A percentile compares a stretch with the other conserved stretches of the same genome.
These are phyloP conservation scores for Macrophomina tecta DNA, from an alignment of 2,329 filamentous ascomycete species.

Conservation along the genomic window DNA sequence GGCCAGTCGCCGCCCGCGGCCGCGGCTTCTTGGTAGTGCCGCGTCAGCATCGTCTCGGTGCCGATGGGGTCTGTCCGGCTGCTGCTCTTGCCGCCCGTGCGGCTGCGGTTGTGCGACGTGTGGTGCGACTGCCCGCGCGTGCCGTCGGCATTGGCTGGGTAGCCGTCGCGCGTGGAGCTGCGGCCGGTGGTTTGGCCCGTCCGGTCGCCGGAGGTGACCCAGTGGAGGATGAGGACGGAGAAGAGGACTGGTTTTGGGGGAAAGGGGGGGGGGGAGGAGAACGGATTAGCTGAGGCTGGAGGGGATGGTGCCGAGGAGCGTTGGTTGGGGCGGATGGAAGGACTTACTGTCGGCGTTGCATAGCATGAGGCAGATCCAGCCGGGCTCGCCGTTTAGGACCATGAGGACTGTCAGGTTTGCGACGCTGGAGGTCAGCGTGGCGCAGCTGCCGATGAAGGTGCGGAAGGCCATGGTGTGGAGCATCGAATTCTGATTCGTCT, in stretches of 20 bases:
- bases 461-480: slow-evolving; percentile 19
- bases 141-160: background rate
- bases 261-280: no score
- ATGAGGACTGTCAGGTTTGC: slow-evolving; percentile 17
- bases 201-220: slow-evolving; percentile 14
- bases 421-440: background rate
- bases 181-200: slow-evolving; percentile 9
- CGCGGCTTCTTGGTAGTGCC: slow-evolving; percentile 14
- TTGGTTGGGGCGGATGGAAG: background rate
- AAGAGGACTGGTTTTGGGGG: background rate
- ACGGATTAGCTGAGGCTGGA: no score
- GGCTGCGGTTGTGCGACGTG: background rate
- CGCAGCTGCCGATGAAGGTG: slow-evolving; percentile 21
- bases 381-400: slow-evolving; percentile 16
- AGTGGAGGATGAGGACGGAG: slow-evolving; percentile 22
- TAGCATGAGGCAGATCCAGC: slow-evolving; percentile 16
- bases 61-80: background rate
- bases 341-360: slow-evolving; percentile 25
- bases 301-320: no score
- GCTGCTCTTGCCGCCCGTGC: background rate
- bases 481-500: background rate
- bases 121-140: background rate
- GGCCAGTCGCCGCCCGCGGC: slow-evolving; percentile 4
- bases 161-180: background rate
- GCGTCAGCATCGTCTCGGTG: background rate